Evolutionary conservation across 2,329 filamentous ascomycete species (phyloP).

Genomic region (Colletotrichum agaves): DNA sequence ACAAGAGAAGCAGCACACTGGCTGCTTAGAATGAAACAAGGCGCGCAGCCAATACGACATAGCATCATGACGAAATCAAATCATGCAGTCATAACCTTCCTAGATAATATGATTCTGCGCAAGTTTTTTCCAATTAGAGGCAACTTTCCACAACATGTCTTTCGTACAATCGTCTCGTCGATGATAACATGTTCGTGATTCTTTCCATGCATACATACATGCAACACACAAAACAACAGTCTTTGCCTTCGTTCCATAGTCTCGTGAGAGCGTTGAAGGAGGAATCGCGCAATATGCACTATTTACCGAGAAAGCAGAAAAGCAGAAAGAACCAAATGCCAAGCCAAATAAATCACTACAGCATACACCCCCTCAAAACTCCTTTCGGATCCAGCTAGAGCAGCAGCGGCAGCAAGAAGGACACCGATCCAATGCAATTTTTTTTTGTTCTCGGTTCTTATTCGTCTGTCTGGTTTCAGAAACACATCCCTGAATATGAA

Average conservation of each 20-base stretch:
- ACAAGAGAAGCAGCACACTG: constrained; percentile 21
- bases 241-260: background rate
- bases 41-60: constrained; percentile 26
- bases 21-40: constrained; percentile 32
- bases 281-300: constrained; percentile 8
- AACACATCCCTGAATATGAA: constrained; percentile 11
- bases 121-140: constrained; percentile 13
- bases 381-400: constrained; percentile 16
- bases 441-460: constrained; percentile 10
- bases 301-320: background rate
- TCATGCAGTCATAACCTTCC: background rate
- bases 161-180: constrained; percentile 21
- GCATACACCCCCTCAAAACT: constrained; percentile 3
- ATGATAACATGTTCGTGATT: constrained; percentile 3
- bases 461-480: background rate
- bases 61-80: constrained; percentile 9
- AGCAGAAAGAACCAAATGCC: background rate
- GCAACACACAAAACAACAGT: background rate
- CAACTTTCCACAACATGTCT: background rate
- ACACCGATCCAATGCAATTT: constrained; percentile 30
- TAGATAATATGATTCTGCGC: background rate
- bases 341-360: background rate
- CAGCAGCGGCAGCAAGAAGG: background rate
- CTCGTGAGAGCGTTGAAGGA: background rate
- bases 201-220: constrained; percentile 17